A percentile compares a stretch with the other conserved stretches of the same genome.
Conservation (phyloP, 106 monocot genomes). For the Dendrobium nobile region DNA sequence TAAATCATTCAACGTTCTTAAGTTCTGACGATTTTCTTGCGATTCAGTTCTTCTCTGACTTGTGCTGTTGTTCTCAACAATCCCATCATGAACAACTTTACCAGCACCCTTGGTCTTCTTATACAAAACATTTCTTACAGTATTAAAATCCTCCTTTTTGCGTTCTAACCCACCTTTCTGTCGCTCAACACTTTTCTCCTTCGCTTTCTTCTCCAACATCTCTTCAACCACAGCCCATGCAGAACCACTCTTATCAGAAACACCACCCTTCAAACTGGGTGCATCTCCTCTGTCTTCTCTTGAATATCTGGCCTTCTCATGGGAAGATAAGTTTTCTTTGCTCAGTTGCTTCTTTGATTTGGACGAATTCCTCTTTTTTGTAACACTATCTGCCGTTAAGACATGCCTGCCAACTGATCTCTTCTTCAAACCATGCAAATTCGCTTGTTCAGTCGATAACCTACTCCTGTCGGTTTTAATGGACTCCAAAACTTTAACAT, state of each 20-base stretch:
- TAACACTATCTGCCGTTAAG: neutral
- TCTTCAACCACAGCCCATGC: slow-evolving; percentile 37
- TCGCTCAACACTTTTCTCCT: slow-evolving; percentile 4
- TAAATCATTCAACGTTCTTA: neutral
- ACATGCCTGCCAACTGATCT: slow-evolving; percentile 13
- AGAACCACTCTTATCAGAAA: slow-evolving; percentile 11
- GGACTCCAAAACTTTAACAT: slow-evolving; percentile 82
- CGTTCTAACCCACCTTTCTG: neutral
- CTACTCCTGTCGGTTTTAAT: slow-evolving; percentile 45
- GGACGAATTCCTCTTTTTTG: slow-evolving; percentile 9
- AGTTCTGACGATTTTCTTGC: neutral
- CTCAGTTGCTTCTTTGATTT: slow-evolving; percentile 5
- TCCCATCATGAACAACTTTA: neutral
- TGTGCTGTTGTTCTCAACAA: slow-evolving; percentile 9
- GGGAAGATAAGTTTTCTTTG: slow-evolving; percentile 6
- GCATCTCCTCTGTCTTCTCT: neutral
- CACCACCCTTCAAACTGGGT: slow-evolving; percentile 2
- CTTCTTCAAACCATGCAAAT: slow-evolving; percentile 13
- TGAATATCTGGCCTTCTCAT: neutral
- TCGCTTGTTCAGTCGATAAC: slow-evolving; percentile 9
- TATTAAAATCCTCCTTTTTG: neutral
- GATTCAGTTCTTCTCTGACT: neutral
- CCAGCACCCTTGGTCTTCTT: neutral
- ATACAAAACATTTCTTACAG: neutral
- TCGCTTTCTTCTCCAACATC: slow-evolving; percentile 23